phyloP scores from a whole-genome alignment of 1,284 basidiomycete species.

The Cryptococcus sp. region DNA sequence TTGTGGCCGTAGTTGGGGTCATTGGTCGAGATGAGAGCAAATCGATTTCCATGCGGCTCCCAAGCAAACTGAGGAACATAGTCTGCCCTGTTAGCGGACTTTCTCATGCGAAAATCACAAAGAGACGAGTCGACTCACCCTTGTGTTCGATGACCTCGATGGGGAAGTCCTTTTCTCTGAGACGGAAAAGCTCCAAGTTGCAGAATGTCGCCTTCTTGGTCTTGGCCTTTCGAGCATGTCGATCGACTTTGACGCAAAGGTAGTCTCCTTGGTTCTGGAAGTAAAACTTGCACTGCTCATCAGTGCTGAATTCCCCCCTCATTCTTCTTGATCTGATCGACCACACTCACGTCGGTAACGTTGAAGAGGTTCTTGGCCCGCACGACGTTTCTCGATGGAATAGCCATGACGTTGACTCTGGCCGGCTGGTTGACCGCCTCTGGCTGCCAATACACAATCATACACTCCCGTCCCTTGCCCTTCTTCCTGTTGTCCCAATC shows the following conservation, averaged over 20 bases:
- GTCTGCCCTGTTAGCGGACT: constrained; percentile 53
- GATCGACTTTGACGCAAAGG: constrained; percentile 98
- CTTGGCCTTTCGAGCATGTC: constrained; percentile 74
- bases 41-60: constrained; percentile 95
- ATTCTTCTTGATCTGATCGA: too few species aligned
- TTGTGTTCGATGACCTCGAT: constrained; percentile 98
- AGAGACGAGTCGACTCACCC: constrained; percentile 49
- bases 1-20: constrained; percentile 90
- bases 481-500: constrained; percentile 69
- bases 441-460: constrained; percentile 96
- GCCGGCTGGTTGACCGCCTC: constrained; percentile 96
- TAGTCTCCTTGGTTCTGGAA: constrained; percentile 99
- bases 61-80: constrained; percentile 95
- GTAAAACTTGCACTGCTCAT: constrained; percentile 81
- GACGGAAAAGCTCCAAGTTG: constrained; percentile 96
- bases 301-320: too few species aligned
- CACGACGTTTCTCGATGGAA: constrained; percentile 78
- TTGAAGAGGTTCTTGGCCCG: constrained; percentile 98
- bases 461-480: constrained; percentile 64
- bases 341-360: constrained; percentile 80
- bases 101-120: not conserved
- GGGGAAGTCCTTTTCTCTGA: constrained; percentile 96
- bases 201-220: constrained; percentile 99
- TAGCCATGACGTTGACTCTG: constrained; percentile 83
- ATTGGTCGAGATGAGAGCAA: constrained; percentile 89